phyloP scores from a whole-genome alignment of 164 flowering plant genomes.

The Vitis rupestris region DNA sequence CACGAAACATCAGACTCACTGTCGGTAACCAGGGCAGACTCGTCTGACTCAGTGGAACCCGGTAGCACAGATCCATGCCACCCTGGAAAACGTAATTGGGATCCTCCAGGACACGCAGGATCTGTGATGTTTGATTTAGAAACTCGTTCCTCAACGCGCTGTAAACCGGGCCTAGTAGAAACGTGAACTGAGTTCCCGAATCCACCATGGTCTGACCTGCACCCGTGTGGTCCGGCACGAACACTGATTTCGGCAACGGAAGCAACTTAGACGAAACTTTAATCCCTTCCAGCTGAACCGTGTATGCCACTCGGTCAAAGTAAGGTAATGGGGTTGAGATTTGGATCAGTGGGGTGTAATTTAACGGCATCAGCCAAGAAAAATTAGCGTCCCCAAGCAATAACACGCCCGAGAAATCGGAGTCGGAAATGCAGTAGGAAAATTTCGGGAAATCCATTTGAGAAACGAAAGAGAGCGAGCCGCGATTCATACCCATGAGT shows the following conservation, averaged over 20 bases:
- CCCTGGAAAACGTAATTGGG: constrained; percentile 66
- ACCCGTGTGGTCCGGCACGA: constrained; percentile 81
- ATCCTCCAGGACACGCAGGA: constrained; percentile 44
- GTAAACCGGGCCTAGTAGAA: constrained; percentile 73
- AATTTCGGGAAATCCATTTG: constrained; percentile 66
- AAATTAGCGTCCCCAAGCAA: constrained; percentile 52
- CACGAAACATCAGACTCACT: constrained; percentile 60
- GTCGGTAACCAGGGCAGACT: constrained; percentile 40
- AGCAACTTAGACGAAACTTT: constrained; percentile 45
- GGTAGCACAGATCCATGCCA: constrained; percentile 70
- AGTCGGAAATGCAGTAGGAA: constrained; percentile 74
- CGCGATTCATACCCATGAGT: constrained; percentile 84
- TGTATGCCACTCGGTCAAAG: constrained; percentile 69
- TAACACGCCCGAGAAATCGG: constrained; percentile 56
- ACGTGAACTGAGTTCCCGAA: constrained; percentile 84
- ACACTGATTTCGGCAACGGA: constrained; percentile 52
- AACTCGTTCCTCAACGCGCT: constrained; percentile 62
- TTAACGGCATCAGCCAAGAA: constrained; percentile 43
- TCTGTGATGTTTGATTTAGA: constrained; percentile 37
- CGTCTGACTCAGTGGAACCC: constrained; percentile 24
- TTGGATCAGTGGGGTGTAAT: constrained; percentile 67
- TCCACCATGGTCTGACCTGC: constrained; percentile 96
- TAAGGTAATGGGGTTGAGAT: constrained; percentile 61
- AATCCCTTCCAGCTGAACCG: constrained; percentile 72
- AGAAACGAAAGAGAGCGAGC: constrained; percentile 67